Conservation (phyloP, 805 yeast species). For the Kuraishia ogatae region DNA sequence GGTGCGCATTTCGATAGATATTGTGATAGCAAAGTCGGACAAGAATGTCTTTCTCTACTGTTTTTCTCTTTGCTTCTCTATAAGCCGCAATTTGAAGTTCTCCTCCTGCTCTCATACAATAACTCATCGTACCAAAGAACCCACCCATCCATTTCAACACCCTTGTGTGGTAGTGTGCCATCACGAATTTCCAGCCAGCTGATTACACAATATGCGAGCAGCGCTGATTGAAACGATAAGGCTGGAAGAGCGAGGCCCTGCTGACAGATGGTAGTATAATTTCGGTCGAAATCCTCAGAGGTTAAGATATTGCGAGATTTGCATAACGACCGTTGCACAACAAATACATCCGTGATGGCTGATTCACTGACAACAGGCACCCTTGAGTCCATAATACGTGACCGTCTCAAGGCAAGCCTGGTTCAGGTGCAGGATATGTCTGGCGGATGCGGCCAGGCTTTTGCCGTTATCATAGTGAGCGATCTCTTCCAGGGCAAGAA, state of each 20-base stretch:
- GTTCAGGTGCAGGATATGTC: conserved; percentile 72
- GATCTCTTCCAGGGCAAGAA: conserved; percentile 70
- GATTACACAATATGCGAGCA: background rate
- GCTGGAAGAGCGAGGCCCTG: background rate
- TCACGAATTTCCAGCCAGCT: background rate
- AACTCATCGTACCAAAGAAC: background rate
- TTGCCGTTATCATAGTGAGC: conserved; percentile 81
- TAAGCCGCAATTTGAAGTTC: too few relatives aligned
- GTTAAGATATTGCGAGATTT: too few relatives aligned
- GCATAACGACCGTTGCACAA: too few relatives aligned
- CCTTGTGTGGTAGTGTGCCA: background rate
- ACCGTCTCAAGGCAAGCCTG: conserved; percentile 49
- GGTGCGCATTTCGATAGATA: background rate
- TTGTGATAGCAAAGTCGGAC: too few relatives aligned
- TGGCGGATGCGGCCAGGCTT: conserved; percentile 98
- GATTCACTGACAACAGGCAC: conserved; percentile 22
- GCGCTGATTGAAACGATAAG: background rate
- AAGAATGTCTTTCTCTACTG: too few relatives aligned
- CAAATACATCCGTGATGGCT: background rate
- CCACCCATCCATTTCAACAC: background rate
- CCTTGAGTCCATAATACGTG: conserved; percentile 40
- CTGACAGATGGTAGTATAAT: background rate
- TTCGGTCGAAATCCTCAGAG: too few relatives aligned
- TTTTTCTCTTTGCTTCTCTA: too few relatives aligned
- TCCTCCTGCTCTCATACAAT: too few relatives aligned